A percentile compares a stretch with the other conserved stretches of the same genome.
These are phyloP conservation scores for Elongisporangium senticosum DNA, from an alignment of 352 stramenopile species.

Conservation along the genomic window DNA sequence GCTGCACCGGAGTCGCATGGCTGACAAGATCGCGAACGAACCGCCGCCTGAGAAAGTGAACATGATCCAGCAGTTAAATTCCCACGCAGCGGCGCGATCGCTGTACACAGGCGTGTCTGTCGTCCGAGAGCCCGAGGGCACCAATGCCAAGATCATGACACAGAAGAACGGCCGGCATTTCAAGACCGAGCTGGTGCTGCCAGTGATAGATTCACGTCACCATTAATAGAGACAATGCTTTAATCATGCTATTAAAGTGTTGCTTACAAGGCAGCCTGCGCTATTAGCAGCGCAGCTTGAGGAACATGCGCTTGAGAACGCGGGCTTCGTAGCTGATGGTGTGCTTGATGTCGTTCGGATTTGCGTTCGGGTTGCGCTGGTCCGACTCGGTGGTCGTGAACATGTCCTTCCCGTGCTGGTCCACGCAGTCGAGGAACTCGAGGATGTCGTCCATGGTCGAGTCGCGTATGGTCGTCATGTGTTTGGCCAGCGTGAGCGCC, in stretches of 20 bases:
- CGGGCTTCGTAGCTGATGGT: conserved; percentile 93
- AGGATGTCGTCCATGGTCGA: conserved; percentile 93
- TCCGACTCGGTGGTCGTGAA: conserved; percentile 71
- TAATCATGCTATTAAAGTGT: not conserved
- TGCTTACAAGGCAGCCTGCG: not conserved
- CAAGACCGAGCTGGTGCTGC: not conserved
- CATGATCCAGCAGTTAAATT: not conserved
- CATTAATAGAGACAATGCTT: not conserved
- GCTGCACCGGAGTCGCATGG: not conserved
- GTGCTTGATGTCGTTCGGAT: conserved; percentile 44
- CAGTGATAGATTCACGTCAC: not conserved
- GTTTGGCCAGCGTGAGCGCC: conserved; percentile 91
- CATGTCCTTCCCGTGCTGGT: conserved; percentile 91
- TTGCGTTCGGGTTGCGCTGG: conserved; percentile 12
- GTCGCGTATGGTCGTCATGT: conserved; percentile 94
- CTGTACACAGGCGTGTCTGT: not conserved
- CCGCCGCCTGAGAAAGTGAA: not conserved
- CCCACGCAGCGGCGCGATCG: not conserved
- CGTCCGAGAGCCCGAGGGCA: not conserved
- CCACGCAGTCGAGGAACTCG: conserved; percentile 89
- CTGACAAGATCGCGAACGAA: not conserved
- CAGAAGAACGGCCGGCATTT: not conserved
- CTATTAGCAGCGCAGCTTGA: conserved; percentile 86
- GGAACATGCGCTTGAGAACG: conserved; percentile 92
- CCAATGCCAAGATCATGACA: not conserved